A percentile compares a stretch with the other conserved stretches of the same genome.
Evolutionary conservation across 306 rosid species (phyloP).

Genomic region (Comarum palustre): DNA sequence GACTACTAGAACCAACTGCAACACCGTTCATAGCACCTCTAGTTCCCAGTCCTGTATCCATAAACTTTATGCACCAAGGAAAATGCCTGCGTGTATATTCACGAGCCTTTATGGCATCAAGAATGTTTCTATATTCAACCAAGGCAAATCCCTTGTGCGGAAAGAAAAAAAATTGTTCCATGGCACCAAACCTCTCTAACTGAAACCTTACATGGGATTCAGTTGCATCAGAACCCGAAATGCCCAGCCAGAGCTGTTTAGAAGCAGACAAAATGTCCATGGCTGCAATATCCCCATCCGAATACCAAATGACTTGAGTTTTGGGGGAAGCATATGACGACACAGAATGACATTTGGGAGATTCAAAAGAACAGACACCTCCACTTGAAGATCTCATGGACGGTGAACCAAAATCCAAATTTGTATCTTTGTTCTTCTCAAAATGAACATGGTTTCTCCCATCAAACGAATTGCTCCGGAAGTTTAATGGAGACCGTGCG

Average conservation of each 20-base stretch:
- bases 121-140: slow-evolving; percentile 76
- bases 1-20: slow-evolving; percentile 80
- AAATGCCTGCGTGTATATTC: slow-evolving; percentile 62
- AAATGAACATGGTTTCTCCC: slow-evolving; percentile 46
- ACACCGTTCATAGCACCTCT: slow-evolving; percentile 75
- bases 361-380: slow-evolving; percentile 45
- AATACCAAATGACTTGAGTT: slow-evolving; percentile 59
- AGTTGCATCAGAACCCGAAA: slow-evolving; percentile 54
- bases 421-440: slow-evolving; percentile 55
- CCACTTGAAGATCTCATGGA: slow-evolving; percentile 62
- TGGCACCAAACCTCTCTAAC: slow-evolving; percentile 80
- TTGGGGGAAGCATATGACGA: slow-evolving; percentile 43
- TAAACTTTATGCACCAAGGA: slow-evolving; percentile 77
- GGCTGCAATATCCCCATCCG: slow-evolving; percentile 82
- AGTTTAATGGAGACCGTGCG: slow-evolving; percentile 49
- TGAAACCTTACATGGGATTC: slow-evolving; percentile 83
- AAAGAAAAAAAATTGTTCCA: slow-evolving; percentile 63
- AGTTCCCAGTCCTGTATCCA: slow-evolving; percentile 87
- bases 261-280: slow-evolving; percentile 85
- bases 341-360: slow-evolving; percentile 58
- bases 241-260: slow-evolving; percentile 86
- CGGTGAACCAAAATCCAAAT: slow-evolving; percentile 52
- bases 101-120: slow-evolving; percentile 77
- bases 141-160: slow-evolving; percentile 73
- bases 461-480: slow-evolving; percentile 65